Conservation (phyloP, 2,329 filamentous ascomycete genomes). For the Colletotrichum filicis region DNA sequence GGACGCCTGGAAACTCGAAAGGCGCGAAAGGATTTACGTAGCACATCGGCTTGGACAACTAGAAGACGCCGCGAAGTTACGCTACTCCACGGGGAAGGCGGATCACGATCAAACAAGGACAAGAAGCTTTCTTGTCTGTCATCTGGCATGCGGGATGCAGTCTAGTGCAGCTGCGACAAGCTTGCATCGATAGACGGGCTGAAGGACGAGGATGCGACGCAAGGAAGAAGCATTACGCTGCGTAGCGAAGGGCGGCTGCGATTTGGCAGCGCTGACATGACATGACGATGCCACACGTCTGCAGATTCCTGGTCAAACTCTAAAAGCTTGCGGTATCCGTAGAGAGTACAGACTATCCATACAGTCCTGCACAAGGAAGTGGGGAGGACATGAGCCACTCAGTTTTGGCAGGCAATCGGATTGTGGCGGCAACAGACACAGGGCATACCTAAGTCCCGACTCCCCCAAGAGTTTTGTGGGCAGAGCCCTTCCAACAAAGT, state of each 20-base stretch:
- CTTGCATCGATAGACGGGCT: not conserved
- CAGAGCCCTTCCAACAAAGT: not conserved
- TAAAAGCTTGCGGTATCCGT: conserved; percentile 1
- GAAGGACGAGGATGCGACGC: not conserved
- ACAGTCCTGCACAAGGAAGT: not conserved
- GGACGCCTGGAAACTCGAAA: conserved; percentile 4
- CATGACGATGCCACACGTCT: conserved; percentile 15
- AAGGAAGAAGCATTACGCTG: conserved; percentile 25
- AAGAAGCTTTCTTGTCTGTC: conserved; percentile 2
- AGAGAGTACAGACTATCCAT: too few relatives aligned
- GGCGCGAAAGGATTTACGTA: not conserved
- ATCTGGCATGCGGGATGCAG: conserved; percentile 3
- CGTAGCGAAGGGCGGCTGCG: conserved; percentile 11
- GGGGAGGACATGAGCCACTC: not conserved
- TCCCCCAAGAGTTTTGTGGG: too few relatives aligned
- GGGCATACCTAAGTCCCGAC: not conserved
- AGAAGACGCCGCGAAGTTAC: not conserved
- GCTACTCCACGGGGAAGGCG: conserved; percentile 14
- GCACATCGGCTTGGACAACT: not conserved
- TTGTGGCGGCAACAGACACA: not conserved
- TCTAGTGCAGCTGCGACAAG: not conserved
- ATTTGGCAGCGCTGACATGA: conserved; percentile 18
- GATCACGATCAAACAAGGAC: conserved; percentile 21
- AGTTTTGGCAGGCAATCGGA: conserved; percentile 12
- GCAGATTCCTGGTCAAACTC: conserved; percentile 27